Conservation (phyloP, 805 yeast species). For the Pichia cabralensis region DNA sequence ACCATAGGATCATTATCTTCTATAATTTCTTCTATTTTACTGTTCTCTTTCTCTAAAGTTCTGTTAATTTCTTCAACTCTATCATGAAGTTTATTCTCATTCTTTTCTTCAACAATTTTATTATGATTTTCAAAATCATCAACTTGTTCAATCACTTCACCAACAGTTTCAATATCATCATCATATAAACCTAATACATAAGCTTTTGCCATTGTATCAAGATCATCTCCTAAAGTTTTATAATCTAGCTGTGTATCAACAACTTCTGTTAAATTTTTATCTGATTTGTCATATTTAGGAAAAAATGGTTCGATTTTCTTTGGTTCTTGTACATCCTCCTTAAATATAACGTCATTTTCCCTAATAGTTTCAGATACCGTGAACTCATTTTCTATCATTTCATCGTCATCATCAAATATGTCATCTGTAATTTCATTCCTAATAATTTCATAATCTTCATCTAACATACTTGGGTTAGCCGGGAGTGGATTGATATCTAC, state of each 20-base stretch:
- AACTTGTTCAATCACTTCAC: conserved; percentile 43
- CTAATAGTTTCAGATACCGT: neutral
- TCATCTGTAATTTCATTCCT: conserved; percentile 13
- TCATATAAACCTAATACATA: conserved; percentile 52
- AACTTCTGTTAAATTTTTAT: conserved; percentile 3
- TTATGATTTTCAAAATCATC: conserved; percentile 47
- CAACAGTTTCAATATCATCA: conserved; percentile 47
- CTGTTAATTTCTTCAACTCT: conserved; percentile 10
- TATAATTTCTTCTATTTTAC: conserved; percentile 28
- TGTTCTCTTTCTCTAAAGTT: conserved; percentile 15
- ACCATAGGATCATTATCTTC: conserved; percentile 31
- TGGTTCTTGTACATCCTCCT: neutral
- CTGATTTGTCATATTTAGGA: conserved; percentile 5
- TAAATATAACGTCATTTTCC: neutral
- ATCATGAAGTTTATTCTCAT: conserved; percentile 8
- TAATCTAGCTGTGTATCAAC: conserved; percentile 31
- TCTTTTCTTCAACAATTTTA: conserved; percentile 32
- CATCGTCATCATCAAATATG: conserved; percentile 15
- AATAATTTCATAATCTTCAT: conserved; percentile 17
- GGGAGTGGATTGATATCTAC: conserved; percentile 14
- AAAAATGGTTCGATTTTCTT: conserved; percentile 2
- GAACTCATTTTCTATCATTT: conserved; percentile 6
- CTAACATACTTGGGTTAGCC: conserved; percentile 8
- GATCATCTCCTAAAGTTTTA: conserved; percentile 31
- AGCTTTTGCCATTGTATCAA: conserved; percentile 52